Evolutionary conservation across 164 flowering plant genomes (phyloP).

Genomic region (Tetrastigma voinierianum): DNA sequence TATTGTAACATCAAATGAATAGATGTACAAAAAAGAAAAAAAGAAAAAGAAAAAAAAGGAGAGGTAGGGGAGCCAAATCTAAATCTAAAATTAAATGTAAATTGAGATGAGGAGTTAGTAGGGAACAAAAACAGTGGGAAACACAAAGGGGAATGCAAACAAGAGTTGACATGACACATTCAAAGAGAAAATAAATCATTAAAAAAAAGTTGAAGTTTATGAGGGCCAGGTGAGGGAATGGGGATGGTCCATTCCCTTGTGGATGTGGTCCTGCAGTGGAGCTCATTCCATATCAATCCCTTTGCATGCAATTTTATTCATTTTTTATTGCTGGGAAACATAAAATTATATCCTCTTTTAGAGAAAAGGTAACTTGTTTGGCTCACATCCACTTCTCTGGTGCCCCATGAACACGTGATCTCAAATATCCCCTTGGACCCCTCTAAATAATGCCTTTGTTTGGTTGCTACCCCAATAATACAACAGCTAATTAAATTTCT

Average conservation of each 20-base stretch:
- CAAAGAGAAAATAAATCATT: background rate
- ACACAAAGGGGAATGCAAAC: background rate
- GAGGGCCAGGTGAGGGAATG: no score
- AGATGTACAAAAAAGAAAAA: no score
- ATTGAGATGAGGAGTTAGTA: background rate
- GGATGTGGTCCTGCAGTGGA: background rate
- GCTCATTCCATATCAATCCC: background rate
- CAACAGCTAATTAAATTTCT: background rate
- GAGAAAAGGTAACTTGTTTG: background rate
- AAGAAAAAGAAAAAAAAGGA: no score
- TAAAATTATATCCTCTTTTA: background rate
- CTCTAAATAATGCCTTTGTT: background rate
- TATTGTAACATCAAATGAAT: no score
- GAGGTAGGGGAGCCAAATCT: background rate
- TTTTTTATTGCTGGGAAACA: background rate
- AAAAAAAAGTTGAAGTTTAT: background rate
- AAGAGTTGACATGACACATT: background rate
- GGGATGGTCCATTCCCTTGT: background rate
- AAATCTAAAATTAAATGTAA: background rate
- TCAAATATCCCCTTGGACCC: background rate
- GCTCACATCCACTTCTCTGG: background rate
- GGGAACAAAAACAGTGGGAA: background rate
- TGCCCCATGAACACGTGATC: background rate
- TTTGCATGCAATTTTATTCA: background rate
- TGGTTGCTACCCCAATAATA: background rate